Evolutionary conservation across 768 basidiomycete species (phyloP), one percentile per base, ranked within the genome.

Genomic region (Leccinum ochraceum): DNA sequence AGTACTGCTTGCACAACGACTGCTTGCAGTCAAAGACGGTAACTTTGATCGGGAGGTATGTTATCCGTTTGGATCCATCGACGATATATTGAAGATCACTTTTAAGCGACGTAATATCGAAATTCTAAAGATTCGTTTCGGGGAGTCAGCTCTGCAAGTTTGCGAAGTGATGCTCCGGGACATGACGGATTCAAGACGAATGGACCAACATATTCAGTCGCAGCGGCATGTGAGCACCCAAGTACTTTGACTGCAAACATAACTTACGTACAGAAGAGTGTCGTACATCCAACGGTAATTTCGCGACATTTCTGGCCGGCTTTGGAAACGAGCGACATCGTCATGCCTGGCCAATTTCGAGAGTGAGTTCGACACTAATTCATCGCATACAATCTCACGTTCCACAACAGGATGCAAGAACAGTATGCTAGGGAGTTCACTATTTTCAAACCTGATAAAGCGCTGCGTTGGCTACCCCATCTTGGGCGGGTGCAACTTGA

Each of bases 81-180:
- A 13, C 28, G 32, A 30, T 50, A 10, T 51, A 42, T 59, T 64
- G 11, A 63, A 61, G 56, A 48, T 50, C 56, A 2, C 59, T 30
- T 39, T 52, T 10, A 67, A 98, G 94, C 86, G 95, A 20, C 83
- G 90, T 24, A 97, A 93, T 67, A 86, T 98, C 61, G 95, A 97
- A 73, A 92, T 95, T 48, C 77, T 99, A 62, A 98, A 98, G 78
- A 84, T 95, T 58, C 89, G 97, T 3, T 99, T 99, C 68, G 97
- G 97, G 22, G 97, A 98, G 68, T 81, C 87, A 1, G 87, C 94
- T 3, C 75, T 99, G 58, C 94, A 97, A 72, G 91, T 94, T 6
- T 98, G 95, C 78, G 96, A 98, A 71, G 95, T 99, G 57, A 98
- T 99, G 97, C 78, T 98, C 70, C 92, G 88, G 69, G 97, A 99